Base-by-base conservation (phyloP, 2,329 filamentous ascomycete species). In the Trichoderma gracile region DNA sequence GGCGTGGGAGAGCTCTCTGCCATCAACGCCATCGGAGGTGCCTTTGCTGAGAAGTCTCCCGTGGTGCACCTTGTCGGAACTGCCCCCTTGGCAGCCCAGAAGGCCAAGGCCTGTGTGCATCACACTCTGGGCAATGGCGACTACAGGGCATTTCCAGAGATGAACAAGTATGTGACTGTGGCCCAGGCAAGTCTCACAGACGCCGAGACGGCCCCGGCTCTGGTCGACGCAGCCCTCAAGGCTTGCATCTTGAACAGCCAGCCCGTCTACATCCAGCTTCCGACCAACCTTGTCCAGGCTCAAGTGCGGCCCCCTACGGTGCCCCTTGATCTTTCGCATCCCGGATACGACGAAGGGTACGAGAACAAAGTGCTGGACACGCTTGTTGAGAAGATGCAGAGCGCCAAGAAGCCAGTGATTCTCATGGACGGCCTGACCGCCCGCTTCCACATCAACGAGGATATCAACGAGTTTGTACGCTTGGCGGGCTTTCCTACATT, bases 21-120 rank as follows among this genome's bases (percentile, higher is more conserved):
- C 6, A 78, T 86, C 70, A 86, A 87, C 69, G 84, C 81, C 42
- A 80, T 86, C 67, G 84, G 83, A 2, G 85, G 85, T 1, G 82
- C 84, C 3, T 86, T 82, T 69, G 79, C 84, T 10, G 85, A 87
- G 73, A 78, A 78, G 33, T 82, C 82, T 0, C 78, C 83, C 0
- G 80, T 87, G 21, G 79, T 87, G 12, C 84, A 87, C 68, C 81
- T 87, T 47, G 84, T 86, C 23, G 85, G 85, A 2, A 81, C 81
- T 0, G 82, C 84, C 9, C 73, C 75, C 2, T 76, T 79, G 2
- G 66, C 70, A 9, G 74, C 78, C 3, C 82, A 85, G 66, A 75
- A 79, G 10, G 70, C 73, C 2, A 76, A 80, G 3, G 70, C 75
- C 12, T 66, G 79, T 55, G 74, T 86, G 23, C 84, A 86, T 63